Conservation (phyloP, 139 green algal species). For the Diplosphaera chodatii region DNA sequence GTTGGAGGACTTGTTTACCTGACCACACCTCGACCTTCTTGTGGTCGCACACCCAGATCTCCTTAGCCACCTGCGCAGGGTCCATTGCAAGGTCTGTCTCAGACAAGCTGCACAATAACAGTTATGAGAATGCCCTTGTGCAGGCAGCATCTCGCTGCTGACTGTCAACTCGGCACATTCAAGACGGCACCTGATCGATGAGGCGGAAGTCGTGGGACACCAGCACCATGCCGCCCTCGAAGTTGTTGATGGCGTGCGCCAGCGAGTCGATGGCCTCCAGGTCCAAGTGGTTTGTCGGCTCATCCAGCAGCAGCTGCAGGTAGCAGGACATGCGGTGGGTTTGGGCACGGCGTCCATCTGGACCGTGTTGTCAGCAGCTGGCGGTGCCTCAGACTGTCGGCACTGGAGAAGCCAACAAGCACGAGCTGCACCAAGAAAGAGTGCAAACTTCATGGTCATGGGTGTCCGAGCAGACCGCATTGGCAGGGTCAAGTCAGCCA, state of each 20-base stretch:
- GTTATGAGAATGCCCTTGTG: too few species aligned
- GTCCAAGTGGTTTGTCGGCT: slow-evolving; percentile 83
- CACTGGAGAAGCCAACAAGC: too few species aligned
- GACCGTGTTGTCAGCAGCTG: too few species aligned
- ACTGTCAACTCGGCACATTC: too few species aligned
- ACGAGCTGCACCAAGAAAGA: too few species aligned
- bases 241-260: slow-evolving; percentile 13
- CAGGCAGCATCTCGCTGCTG: too few species aligned
- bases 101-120: neutral
- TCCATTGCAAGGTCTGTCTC: neutral
- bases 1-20: too few species aligned
- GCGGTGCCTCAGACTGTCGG: too few species aligned
- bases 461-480: too few species aligned
- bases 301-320: slow-evolving; percentile 67
- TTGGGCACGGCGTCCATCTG: too few species aligned
- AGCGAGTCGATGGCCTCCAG: slow-evolving; percentile 31
- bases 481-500: too few species aligned
- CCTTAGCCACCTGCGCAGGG: slow-evolving; percentile 39
- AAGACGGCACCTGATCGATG: slow-evolving; percentile 37
- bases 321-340: too few species aligned
- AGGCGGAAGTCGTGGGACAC: slow-evolving; percentile 29
- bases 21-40: slow-evolving; percentile 39
- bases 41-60: slow-evolving; percentile 79
- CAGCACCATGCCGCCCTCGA: slow-evolving; percentile 25
- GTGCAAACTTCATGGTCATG: slow-evolving; percentile 6